Evolutionary conservation across 1,284 basidiomycete genomes (phyloP), one percentile per base, ranked within the genome.

Genomic region (Hortiboletus rubellus): DNA sequence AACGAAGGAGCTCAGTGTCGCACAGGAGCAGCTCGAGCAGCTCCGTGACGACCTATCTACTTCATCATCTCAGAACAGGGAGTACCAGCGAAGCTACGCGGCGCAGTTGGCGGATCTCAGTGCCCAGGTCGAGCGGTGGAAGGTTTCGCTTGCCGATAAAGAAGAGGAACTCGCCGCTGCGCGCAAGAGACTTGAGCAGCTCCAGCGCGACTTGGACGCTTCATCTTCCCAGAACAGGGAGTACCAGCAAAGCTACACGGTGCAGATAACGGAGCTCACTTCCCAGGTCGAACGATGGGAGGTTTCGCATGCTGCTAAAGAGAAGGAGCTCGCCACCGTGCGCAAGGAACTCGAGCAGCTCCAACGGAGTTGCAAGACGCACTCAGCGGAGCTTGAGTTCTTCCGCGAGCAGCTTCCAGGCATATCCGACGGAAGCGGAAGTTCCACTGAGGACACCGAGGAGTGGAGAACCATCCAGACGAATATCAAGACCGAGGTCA

Each of bases 211-310:
- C 14, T 31, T 57, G 3, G 9, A 30, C 9, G 7, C 7, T 8
- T 42, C 60, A n/a, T 60, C 50, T n/a, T 27, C 38, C 15, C 44
- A 46, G 24, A 27, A 60, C 8, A 8, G 2, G 17, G 58, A 42
- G 8, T 38, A 30, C 27, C 30, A 38, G 18, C 4, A 24, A 22
- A 44, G 27, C 12, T 42, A 5, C 15, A 24, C 9, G 11, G 24
- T 22, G 11, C 41, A 44, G 33, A 43, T 17, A 2, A 17, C 24
- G 9, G 27, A 41, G 8, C 48, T 50, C 6, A 31, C 46, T 17
- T 58, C 40, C n/a, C 37, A 38, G 10, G 9, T 54, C 7, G 48
- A 58, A n/a, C 30, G n/a, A 22, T 58, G 34, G 57, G 51, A 43
- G 38, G 7, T 7, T 50, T 47, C 30, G 2, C 27, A 58, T 9